phyloP scores from a whole-genome alignment of 768 basidiomycete species.

The Cyclocybe cylindracea region DNA sequence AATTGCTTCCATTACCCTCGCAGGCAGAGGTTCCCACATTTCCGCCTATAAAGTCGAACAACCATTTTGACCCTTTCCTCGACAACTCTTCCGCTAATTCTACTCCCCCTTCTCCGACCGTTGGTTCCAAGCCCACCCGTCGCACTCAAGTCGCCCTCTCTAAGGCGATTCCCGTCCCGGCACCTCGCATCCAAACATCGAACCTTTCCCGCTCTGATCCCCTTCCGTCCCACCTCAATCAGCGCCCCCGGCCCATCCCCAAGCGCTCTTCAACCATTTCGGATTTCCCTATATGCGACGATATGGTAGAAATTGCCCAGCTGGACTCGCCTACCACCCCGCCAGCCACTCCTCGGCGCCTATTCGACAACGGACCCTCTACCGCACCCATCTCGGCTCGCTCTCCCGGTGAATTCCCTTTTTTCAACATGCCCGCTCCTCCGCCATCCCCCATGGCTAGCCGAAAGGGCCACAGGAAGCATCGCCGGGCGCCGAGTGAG shows the following conservation, averaged over 20 bases:
- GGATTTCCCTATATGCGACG: slow-evolving; percentile 74
- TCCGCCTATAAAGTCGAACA: slow-evolving; percentile 41
- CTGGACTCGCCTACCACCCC: slow-evolving; percentile 34
- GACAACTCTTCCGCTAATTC: slow-evolving; percentile 26
- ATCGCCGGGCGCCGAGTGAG: slow-evolving; percentile 68
- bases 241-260: slow-evolving; percentile 24
- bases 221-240: slow-evolving; percentile 33
- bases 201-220: slow-evolving; percentile 57
- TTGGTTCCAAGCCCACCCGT: slow-evolving; percentile 52
- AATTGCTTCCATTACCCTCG: slow-evolving; percentile 41
- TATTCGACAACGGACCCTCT: slow-evolving; percentile 38
- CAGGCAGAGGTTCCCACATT: slow-evolving; percentile 62
- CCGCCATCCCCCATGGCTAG: slow-evolving; percentile 37
- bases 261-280: slow-evolving; percentile 33
- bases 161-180: slow-evolving; percentile 54
- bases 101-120: slow-evolving; percentile 34
- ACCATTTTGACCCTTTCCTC: slow-evolving; percentile 48
- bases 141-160: slow-evolving; percentile 42
- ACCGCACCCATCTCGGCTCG: slow-evolving; percentile 49
- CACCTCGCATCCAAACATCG: slow-evolving; percentile 13
- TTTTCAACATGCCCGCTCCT: slow-evolving; percentile 22
- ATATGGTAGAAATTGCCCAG: slow-evolving; percentile 53
- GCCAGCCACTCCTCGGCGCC: slow-evolving; percentile 58
- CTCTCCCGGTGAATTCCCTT: slow-evolving; percentile 37
- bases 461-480: slow-evolving; percentile 37